These are phyloP conservation scores for Eucalyptus curtisii DNA, from an alignment of 345 rosid genomes.

Conservation along the genomic window DNA sequence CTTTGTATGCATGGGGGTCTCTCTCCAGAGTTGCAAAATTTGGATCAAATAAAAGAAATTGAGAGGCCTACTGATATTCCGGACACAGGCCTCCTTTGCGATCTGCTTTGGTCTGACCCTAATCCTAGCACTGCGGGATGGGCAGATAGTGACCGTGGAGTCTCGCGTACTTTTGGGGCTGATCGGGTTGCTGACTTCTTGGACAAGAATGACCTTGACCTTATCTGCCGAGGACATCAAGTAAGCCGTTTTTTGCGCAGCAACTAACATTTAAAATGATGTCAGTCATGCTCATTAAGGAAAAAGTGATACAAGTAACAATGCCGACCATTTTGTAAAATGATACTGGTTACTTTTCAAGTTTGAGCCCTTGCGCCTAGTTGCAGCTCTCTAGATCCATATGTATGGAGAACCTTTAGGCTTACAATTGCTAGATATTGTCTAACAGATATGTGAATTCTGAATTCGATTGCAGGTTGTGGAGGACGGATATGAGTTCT, in stretches of 20 bases:
- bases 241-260: conserved; percentile 7
- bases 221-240: conserved; percentile 98
- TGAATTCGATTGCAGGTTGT: conserved; percentile 58
- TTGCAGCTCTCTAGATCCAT: not conserved
- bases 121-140: conserved; percentile 64
- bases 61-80: conserved; percentile 90
- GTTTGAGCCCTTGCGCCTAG: not conserved
- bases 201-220: conserved; percentile 89
- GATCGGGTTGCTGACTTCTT: conserved; percentile 71
- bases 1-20: conserved; percentile 97
- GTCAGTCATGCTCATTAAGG: not conserved
- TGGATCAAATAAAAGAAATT: conserved; percentile 75
- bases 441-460: not conserved
- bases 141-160: conserved; percentile 87
- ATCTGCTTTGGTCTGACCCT: conserved; percentile 98
- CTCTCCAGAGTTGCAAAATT: conserved; percentile 68
- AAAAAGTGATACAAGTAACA: not conserved
- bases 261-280: not conserved
- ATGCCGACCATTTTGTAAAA: not conserved
- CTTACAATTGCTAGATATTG: not conserved
- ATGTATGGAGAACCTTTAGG: not conserved
- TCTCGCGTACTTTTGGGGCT: conserved; percentile 88
- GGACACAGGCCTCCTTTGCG: conserved; percentile 87
- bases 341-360: not conserved
- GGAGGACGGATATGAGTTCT: conserved; percentile 98